These are phyloP conservation scores for Neofusicoccum laricinum DNA, from an alignment of 2,329 filamentous ascomycete species.

Conservation along the genomic window DNA sequence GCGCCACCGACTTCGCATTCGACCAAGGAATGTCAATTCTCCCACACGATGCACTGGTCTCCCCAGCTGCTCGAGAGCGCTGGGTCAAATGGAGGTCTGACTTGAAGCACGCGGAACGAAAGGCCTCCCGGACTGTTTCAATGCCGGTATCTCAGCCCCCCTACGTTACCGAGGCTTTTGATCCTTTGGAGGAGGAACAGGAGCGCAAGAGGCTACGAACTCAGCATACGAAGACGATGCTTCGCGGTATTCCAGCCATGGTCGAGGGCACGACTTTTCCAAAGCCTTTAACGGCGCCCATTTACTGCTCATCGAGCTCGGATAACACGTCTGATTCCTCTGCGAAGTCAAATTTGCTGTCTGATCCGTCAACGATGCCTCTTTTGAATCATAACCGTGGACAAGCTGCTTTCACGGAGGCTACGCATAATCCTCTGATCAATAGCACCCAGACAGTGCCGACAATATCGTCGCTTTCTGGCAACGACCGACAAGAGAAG, in stretches of 20 bases:
- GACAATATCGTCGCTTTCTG: constrained; percentile 26
- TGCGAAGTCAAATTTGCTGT: neutral
- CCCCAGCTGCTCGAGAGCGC: constrained; percentile 72
- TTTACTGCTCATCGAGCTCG: neutral
- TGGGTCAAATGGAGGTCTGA: constrained; percentile 76
- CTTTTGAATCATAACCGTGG: neutral
- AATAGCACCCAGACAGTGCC: constrained; percentile 43
- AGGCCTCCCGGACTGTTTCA: constrained; percentile 32
- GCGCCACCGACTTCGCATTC: constrained; percentile 81
- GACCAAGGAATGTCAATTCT: constrained; percentile 72
- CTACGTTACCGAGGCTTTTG: constrained; percentile 13
- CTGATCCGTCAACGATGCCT: neutral
- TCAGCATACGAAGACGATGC: constrained; percentile 36
- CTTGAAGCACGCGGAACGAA: constrained; percentile 59
- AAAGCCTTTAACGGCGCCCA: neutral
- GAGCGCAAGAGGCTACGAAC: constrained; percentile 33
- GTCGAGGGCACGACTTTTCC: neutral
- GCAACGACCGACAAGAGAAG: neutral
- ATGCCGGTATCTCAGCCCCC: neutral
- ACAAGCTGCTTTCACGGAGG: constrained; percentile 21
- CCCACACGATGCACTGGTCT: constrained; percentile 76
- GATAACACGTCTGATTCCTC: neutral
- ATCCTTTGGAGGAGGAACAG: constrained; percentile 30
- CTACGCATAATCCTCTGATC: constrained; percentile 39
- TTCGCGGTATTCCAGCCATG: constrained; percentile 20